Base-by-base conservation (phyloP, 2,329 filamentous ascomycete genomes). In the Lachnellula occidentalis region DNA sequence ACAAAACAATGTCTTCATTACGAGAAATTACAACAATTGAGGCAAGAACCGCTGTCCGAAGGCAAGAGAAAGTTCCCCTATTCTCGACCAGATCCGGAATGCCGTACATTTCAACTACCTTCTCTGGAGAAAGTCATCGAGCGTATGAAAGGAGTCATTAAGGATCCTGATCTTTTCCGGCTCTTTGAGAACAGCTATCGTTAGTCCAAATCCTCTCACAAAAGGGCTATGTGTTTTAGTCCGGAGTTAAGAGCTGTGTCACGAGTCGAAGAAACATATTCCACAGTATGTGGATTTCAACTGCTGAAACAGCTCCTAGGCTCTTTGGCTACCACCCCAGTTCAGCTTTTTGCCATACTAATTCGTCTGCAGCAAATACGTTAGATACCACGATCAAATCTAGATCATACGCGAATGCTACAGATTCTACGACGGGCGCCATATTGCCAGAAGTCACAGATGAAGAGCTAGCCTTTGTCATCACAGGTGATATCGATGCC, bases 21-120 rank as follows among this genome's bases (percentile, higher is more conserved):
- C 39, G 54, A 59, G n/a, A 19, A 50, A 11, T 54, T 66, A 17
- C 64, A 66, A 53, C 46, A 34, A 1, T 22, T 42, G 34, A 62
- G 53, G 34, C 54, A 65, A 48, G 39, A 52, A 15, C 64, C 64
- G 15, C 54, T 60, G 12, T 67, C 64, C n/a, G 58, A 58, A 36
- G 92, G 92, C 11, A 83, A 82, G 6, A 79, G 92, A 66, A 76
- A 82, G 57, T 82, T 96, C 9, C 87, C 90, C 1, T 95, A 81
- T 69, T 90, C 94, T 72, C 83, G 92, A 15, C 92, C 92, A 1
- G 77, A 79, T 2, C 74, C 79, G 47, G 78, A 82, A 65, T 96
- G 92, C 69, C 86, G 92, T 50, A 95, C 89, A 1, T 95, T 94
- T 74, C 81, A 81, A 58, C 87, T 88, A 4, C 79, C 85, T 3